These are phyloP conservation scores for Phlegmacium glaucopus DNA, from an alignment of 768 basidiomycete genomes.

Conservation along the genomic window DNA sequence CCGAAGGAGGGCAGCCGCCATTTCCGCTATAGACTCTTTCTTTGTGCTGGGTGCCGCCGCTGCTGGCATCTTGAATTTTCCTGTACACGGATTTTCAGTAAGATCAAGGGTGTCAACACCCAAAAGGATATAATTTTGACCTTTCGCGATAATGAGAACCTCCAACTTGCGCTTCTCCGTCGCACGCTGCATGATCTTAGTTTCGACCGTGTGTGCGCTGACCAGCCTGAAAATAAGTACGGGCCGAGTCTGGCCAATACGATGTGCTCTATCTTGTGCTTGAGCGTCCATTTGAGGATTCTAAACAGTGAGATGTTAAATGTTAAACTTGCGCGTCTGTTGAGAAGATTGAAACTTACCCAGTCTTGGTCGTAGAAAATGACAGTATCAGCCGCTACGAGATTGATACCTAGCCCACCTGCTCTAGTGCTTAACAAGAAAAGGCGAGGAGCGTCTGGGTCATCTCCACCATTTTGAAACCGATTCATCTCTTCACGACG, in stretches of 20 bases:
- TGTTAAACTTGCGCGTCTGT: not conserved
- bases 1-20: slow-evolving; percentile 72
- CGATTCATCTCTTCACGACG: slow-evolving; percentile 81
- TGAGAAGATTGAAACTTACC: slow-evolving; percentile 43
- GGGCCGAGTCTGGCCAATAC: slow-evolving; percentile 91
- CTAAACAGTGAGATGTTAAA: slow-evolving; percentile 29
- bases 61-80: slow-evolving; percentile 81
- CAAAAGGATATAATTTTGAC: slow-evolving; percentile 30
- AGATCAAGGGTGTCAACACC: not conserved
- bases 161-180: slow-evolving; percentile 87
- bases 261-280: slow-evolving; percentile 93
- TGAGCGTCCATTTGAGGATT: slow-evolving; percentile 97
- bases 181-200: slow-evolving; percentile 86
- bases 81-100: slow-evolving; percentile 28
- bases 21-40: slow-evolving; percentile 69
- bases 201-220: slow-evolving; percentile 87
- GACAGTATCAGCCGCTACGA: slow-evolving; percentile 84
- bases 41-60: slow-evolving; percentile 47
- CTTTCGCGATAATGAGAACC: slow-evolving; percentile 92
- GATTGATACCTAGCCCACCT: slow-evolving; percentile 78
- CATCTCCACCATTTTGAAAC: slow-evolving; percentile 75
- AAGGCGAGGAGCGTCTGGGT: slow-evolving; percentile 59
- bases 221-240: slow-evolving; percentile 89
- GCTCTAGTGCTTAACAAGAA: slow-evolving; percentile 82
- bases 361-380: slow-evolving; percentile 94